Conservation (phyloP, 1,284 basidiomycete genomes). For the Cryptococcus deneoformans region DNA sequence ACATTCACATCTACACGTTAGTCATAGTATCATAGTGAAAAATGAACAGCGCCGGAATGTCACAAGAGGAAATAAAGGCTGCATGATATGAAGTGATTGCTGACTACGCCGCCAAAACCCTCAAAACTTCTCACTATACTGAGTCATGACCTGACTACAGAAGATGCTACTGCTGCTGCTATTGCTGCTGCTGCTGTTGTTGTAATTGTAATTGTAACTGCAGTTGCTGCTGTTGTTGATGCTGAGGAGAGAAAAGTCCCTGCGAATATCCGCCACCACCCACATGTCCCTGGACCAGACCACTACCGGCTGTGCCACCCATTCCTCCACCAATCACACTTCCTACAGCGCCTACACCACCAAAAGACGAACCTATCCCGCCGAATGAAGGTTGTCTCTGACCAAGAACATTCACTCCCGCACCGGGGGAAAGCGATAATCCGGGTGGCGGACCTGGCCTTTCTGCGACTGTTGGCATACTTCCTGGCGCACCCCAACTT, state of each 20-base stretch:
- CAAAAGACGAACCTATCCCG: constrained; percentile 7
- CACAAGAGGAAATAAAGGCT: background rate
- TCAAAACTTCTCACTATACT: background rate
- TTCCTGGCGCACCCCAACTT: constrained; percentile 9
- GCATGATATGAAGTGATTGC: background rate
- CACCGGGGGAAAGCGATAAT: constrained; percentile 2
- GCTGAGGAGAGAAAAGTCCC: constrained; percentile 17
- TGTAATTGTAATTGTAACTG: background rate
- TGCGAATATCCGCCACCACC: constrained; percentile 6
- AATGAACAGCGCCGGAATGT: constrained; percentile 1
- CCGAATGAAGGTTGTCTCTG: constrained; percentile 13
- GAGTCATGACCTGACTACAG: background rate
- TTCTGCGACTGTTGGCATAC: constrained; percentile 15
- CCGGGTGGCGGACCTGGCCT: constrained; percentile 8
- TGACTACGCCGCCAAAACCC: background rate
- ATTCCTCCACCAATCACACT: constrained; percentile 1
- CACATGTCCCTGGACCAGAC: too few relatives aligned
- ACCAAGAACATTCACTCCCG: background rate
- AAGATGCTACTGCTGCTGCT: constrained; percentile 1
- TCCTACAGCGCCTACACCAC: background rate
- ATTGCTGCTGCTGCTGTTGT: constrained; percentile 4
- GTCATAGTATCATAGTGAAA: constrained; percentile 3
- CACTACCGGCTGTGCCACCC: background rate
- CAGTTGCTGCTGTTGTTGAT: constrained; percentile 10
- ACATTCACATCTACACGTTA: background rate